Base-by-base conservation (phyloP, 2,329 filamentous ascomycete genomes). In the Ceratocystis huliohia region DNA sequence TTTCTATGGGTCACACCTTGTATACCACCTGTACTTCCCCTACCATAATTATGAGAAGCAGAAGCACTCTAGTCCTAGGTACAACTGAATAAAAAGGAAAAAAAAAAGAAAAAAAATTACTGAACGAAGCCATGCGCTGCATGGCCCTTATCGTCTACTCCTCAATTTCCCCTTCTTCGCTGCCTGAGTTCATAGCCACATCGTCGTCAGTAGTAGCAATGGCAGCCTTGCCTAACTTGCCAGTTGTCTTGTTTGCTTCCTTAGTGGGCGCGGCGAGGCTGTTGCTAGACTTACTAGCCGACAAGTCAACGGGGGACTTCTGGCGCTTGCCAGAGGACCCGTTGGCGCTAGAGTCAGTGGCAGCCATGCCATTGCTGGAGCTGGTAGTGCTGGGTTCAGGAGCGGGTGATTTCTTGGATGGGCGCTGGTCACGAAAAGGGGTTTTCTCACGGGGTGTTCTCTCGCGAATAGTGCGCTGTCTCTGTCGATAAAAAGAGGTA, bases 91-190 rank as follows among this genome's bases (percentile, higher is more conserved):
- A 57, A 57, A 57, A 57, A 57, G 20, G 53, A 1, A 37, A 5
- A 61, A 63, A 62, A 22, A 15, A 25, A 63, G 28, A 4, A 7
- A 45, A 10, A 57, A 57, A 8, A 57, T 17, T 33, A 63, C 15
- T 44, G 63, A 62, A 10, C 22, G 10, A 17, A 61, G 61, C 2
- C 62, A 50, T 41, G 13, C 37, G 37, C 37, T 13, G 37, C 37
- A 41, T 41, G 37, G 10, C 37, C 13, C 37, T 8, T 37, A 10
- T 20, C 17, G 4, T 37, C 53, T 65, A 66, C 63, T 97, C 92
- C 76, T 96, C 94, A 72, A 99, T 97, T 78, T 99, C 94, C 64
- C 94, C 94, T 76, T 99, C 94, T 77, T 99, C 94, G 73, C 92
- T 96, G 65, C 94, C 94, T 68, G 89, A 93, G 72, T 89, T 87